These are phyloP conservation scores for Clonostachys sp. DNA, from an alignment of 2,329 filamentous ascomycete genomes.

Conservation along the genomic window DNA sequence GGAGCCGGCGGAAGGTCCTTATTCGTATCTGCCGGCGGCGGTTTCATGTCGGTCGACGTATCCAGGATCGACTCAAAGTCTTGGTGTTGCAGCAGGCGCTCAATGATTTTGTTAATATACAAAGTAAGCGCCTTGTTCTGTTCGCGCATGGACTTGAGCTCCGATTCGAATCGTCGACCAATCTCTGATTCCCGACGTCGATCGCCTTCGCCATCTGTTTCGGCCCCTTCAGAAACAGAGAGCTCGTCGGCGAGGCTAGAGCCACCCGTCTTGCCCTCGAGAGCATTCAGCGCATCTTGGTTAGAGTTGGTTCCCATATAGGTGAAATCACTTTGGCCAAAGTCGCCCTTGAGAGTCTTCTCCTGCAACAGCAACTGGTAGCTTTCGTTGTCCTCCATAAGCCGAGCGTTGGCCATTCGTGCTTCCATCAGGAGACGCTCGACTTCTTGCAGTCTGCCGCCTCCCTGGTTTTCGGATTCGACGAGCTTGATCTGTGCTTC, in stretches of 20 bases:
- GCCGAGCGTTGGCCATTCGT: constrained; percentile 88
- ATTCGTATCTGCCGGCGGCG: constrained; percentile 47
- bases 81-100: constrained; percentile 86
- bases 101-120: constrained; percentile 99
- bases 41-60: constrained; percentile 57
- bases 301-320: constrained; percentile 56
- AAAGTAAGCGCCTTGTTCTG: constrained; percentile 96
- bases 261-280: constrained; percentile 49
- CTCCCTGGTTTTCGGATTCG: constrained; percentile 89
- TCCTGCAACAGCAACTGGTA: constrained; percentile 94
- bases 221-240: constrained; percentile 59
- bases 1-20: constrained; percentile 80
- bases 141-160: constrained; percentile 77
- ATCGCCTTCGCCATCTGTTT: constrained; percentile 55
- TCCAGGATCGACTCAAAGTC: constrained; percentile 94
- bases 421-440: constrained; percentile 87
- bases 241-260: constrained; percentile 85
- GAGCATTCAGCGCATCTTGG: constrained; percentile 59
- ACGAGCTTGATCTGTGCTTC: constrained; percentile 94
- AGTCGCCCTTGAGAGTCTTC: constrained; percentile 92
- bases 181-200: constrained; percentile 35
- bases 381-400: constrained; percentile 99
- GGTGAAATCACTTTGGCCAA: constrained; percentile 77
- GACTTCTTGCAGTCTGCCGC: constrained; percentile 82
- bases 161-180: constrained; percentile 54